Evolutionary conservation across 495 filamentous ascomycete species (phyloP).

Genomic region (Neurospora africana): DNA sequence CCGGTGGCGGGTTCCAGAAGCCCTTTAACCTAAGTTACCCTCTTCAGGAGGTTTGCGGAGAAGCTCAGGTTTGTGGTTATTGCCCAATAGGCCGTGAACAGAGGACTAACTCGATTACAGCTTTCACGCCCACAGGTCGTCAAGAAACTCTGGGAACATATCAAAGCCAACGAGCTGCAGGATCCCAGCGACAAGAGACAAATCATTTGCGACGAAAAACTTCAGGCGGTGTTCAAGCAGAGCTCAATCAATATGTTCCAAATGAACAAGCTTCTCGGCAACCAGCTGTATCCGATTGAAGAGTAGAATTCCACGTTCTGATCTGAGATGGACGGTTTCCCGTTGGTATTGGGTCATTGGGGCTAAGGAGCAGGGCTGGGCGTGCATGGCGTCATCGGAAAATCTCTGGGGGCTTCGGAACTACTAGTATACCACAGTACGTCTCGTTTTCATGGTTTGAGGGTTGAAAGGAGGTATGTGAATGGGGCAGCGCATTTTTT

Average conservation of each 20-base stretch:
- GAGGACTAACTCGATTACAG: slow-evolving; percentile 29
- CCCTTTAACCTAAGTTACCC: slow-evolving; percentile 41
- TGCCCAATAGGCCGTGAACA: not conserved
- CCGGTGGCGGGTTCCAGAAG: slow-evolving; percentile 41
- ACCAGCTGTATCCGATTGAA: slow-evolving; percentile 45
- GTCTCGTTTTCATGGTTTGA: not conserved
- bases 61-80: slow-evolving; percentile 41
- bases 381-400: slow-evolving; percentile 20
- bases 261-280: slow-evolving; percentile 64
- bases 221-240: slow-evolving; percentile 84
- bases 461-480: not conserved
- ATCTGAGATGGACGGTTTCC: not conserved
- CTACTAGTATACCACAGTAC: not conserved
- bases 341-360: not conserved
- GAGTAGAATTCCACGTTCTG: not conserved
- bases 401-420: slow-evolving; percentile 2
- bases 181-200: slow-evolving; percentile 84
- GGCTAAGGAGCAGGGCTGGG: slow-evolving; percentile 1
- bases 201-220: slow-evolving; percentile 80
- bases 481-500: not conserved
- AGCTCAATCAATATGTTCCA: slow-evolving; percentile 95
- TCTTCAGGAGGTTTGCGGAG: slow-evolving; percentile 43
- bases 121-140: slow-evolving; percentile 90
- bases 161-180: slow-evolving; percentile 77
- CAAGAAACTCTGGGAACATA: slow-evolving; percentile 90